Conservation (phyloP, 352 stramenopile genomes). For the Phytophthora cactorum region DNA sequence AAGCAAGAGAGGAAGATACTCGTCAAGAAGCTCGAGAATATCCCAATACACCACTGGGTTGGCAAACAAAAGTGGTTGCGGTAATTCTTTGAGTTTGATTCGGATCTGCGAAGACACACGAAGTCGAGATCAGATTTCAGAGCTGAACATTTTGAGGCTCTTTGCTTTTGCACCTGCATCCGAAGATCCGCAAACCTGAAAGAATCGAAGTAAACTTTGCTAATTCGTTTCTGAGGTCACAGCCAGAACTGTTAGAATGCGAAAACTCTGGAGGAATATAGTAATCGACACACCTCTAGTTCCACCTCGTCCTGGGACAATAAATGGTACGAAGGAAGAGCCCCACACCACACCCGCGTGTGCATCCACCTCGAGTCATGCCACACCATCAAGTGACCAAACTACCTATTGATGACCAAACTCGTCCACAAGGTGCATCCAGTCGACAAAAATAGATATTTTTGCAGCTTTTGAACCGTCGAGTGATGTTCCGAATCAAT, state of each 20-base stretch:
- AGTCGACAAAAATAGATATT: too few relatives aligned
- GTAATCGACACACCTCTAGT: constrained; percentile 31
- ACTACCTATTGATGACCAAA: too few relatives aligned
- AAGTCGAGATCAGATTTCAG: background rate
- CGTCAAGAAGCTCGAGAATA: constrained; percentile 43
- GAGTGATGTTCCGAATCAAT: too few relatives aligned
- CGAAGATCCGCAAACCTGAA: constrained; percentile 44
- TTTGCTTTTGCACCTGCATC: constrained; percentile 33
- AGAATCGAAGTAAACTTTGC: constrained; percentile 44
- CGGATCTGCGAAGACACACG: constrained; percentile 37
- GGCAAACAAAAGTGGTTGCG: constrained; percentile 22
- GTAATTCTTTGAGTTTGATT: constrained; percentile 59
- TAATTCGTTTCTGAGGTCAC: constrained; percentile 35
- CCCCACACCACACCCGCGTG: constrained; percentile 50
- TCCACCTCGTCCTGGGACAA: constrained; percentile 32
- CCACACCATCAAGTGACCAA: too few relatives aligned
- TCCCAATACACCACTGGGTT: constrained; percentile 27
- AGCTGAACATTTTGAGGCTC: background rate
- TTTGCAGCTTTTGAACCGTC: too few relatives aligned
- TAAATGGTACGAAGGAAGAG: constrained; percentile 52
- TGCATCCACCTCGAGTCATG: constrained; percentile 36
- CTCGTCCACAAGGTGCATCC: too few relatives aligned
- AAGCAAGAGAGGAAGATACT: constrained; percentile 50
- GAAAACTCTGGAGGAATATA: background rate
- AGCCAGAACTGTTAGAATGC: background rate